Percentiles rank a stretch among this genome's conserved stretches.
Conservation (phyloP, 2,329 filamentous ascomycete species). For the Beauveria caledonica region DNA sequence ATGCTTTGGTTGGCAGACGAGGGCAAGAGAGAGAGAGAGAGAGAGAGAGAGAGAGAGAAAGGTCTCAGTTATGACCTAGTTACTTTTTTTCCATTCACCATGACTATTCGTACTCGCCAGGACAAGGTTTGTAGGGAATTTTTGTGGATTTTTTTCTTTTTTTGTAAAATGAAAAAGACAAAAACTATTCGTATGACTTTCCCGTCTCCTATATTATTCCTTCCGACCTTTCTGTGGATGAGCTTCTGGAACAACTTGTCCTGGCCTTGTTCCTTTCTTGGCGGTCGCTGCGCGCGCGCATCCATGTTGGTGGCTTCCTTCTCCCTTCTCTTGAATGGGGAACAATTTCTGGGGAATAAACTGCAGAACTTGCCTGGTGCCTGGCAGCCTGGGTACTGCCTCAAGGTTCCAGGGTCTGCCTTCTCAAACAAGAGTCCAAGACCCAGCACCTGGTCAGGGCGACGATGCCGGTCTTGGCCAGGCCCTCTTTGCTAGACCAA, state of each 20-base stretch:
- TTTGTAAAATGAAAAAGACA: background rate
- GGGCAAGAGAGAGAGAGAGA: background rate
- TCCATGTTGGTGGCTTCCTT: background rate
- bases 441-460: background rate
- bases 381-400: too few relatives aligned
- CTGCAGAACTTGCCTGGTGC: too few relatives aligned
- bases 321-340: background rate
- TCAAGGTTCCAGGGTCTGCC: background rate
- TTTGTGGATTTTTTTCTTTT: background rate
- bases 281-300: background rate
- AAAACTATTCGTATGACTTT: background rate
- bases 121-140: background rate
- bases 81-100: too few relatives aligned
- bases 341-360: slow-evolving; percentile 4
- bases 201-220: background rate
- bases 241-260: background rate
- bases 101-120: too few relatives aligned
- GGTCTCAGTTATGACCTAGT: background rate
- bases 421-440: background rate
- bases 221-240: background rate
- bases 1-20: background rate
- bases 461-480: too few relatives aligned
- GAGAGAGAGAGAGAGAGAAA: background rate
- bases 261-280: background rate
- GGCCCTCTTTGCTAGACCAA: too few relatives aligned